Conservation (phyloP, 306 rosid species). For the Gynostemma pentaphyllum region DNA sequence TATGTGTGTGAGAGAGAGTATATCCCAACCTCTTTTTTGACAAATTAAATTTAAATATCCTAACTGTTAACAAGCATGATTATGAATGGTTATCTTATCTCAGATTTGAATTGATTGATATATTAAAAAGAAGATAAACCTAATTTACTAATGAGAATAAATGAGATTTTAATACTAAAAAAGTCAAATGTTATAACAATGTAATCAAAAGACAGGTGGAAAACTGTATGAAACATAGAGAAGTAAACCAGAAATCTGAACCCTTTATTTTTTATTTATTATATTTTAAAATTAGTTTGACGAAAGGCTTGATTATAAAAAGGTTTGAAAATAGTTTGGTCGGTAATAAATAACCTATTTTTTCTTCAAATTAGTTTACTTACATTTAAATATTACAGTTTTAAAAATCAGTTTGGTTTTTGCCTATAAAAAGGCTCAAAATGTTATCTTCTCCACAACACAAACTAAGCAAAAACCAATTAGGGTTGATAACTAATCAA, state of each 20-base stretch:
- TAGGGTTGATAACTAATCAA: too few species aligned
- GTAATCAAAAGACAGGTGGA: background rate
- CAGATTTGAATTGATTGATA: too few species aligned
- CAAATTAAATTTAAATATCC: too few species aligned
- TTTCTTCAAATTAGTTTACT: background rate
- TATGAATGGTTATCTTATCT: too few species aligned
- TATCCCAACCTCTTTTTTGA: too few species aligned
- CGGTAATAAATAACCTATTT: background rate
- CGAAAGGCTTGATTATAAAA: background rate
- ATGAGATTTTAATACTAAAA: too few species aligned
- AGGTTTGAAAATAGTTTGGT: background rate
- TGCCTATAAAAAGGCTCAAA: background rate
- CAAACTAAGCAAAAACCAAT: background rate
- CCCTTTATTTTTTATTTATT: background rate
- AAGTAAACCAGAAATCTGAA: background rate
- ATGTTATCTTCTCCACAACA: background rate
- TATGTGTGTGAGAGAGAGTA: too few species aligned
- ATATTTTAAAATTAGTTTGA: slow-evolving; percentile 1
- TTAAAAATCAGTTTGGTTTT: background rate
- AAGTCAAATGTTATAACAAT: too few species aligned
- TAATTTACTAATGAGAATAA: too few species aligned
- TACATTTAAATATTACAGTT: background rate
- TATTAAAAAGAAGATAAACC: too few species aligned
- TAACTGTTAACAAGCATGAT: too few species aligned
- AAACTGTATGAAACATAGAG: background rate